These are phyloP conservation scores for Citrus medica DNA, from an alignment of 345 rosid species.

Conservation along the genomic window DNA sequence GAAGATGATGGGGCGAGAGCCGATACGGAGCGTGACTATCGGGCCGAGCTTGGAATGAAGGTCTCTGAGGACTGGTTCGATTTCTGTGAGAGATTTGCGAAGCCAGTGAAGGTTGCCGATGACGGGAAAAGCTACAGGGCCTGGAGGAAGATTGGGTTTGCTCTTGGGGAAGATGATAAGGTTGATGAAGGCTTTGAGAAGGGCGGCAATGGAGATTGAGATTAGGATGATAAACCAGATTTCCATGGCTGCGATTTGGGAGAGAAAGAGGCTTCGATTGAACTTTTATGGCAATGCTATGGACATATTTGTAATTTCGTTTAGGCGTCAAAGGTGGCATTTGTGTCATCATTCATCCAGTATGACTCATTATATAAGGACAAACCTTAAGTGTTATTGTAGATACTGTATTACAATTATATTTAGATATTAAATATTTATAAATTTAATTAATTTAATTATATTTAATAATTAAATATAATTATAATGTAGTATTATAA, in stretches of 20 bases:
- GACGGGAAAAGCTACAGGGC: slow-evolving; percentile 15
- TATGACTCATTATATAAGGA: too few relatives aligned
- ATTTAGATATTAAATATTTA: too few relatives aligned
- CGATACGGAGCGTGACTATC: slow-evolving; percentile 10
- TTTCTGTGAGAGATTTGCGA: background rate
- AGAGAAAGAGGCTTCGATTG: background rate
- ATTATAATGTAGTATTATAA: too few relatives aligned
- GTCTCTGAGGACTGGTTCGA: slow-evolving; percentile 6
- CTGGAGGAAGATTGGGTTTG: slow-evolving; percentile 18
- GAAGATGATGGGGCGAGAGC: slow-evolving; percentile 16
- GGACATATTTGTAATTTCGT: background rate
- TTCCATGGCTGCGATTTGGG: slow-evolving; percentile 3
- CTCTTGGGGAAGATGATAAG: background rate
- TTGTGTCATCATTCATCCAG: too few relatives aligned
- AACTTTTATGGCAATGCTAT: background rate
- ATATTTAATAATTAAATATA: too few relatives aligned
- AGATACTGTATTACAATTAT: too few relatives aligned
- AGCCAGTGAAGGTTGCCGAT: slow-evolving; percentile 6
- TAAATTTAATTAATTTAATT: too few relatives aligned
- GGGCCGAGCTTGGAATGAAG: slow-evolving; percentile 18
- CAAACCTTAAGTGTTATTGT: too few relatives aligned
- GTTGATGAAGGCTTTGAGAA: slow-evolving; percentile 4
- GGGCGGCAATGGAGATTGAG: background rate
- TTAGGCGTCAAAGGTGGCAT: background rate
- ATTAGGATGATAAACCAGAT: slow-evolving; percentile 2